These are phyloP conservation scores for Leccinum obscurum DNA, from an alignment of 768 basidiomycete species.

Conservation along the genomic window DNA sequence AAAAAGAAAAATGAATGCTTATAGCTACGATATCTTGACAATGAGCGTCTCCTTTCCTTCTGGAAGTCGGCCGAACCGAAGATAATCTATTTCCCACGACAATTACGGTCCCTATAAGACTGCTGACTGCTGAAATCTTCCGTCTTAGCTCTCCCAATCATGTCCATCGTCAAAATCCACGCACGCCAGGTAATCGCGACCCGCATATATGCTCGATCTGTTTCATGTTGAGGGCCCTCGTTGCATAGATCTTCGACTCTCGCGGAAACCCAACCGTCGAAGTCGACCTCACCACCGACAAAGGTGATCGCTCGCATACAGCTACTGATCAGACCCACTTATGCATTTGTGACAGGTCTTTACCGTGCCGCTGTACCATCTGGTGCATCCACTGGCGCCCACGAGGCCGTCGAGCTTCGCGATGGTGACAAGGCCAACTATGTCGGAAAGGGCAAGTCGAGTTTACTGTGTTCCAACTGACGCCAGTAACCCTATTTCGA, in stretches of 20 bases:
- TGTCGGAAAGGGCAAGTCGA: slow-evolving; percentile 84
- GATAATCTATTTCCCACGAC: slow-evolving; percentile 42
- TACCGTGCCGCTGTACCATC: slow-evolving; percentile 96
- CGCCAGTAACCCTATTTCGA: slow-evolving; percentile 1
- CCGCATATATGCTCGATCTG: slow-evolving; percentile 3
- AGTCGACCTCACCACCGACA: slow-evolving; percentile 84
- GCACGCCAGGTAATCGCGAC: slow-evolving; percentile 76
- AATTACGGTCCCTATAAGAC: slow-evolving; percentile 25
- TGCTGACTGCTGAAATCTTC: slow-evolving; percentile 7
- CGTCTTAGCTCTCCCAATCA: slow-evolving; percentile 43
- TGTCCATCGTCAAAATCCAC: slow-evolving; percentile 91
- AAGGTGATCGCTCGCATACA: slow-evolving; percentile 53
- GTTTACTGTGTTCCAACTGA: background rate
- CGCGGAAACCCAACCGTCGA: slow-evolving; percentile 98
- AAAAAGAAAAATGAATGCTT: slow-evolving; percentile 10
- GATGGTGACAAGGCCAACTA: slow-evolving; percentile 93
- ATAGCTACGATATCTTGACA: slow-evolving; percentile 9
- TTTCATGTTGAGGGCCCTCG: slow-evolving; percentile 14
- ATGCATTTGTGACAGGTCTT: slow-evolving; percentile 55
- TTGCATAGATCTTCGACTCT: slow-evolving; percentile 92
- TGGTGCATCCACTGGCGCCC: slow-evolving; percentile 96
- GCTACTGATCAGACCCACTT: slow-evolving; percentile 11
- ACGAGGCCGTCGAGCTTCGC: slow-evolving; percentile 98
- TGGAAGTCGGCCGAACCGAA: background rate
- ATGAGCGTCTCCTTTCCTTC: background rate